Evolutionary conservation across 2,329 filamentous ascomycete genomes (phyloP), one percentile per base, ranked within the genome.

Genomic region (Curvularia hawaiiensis): DNA sequence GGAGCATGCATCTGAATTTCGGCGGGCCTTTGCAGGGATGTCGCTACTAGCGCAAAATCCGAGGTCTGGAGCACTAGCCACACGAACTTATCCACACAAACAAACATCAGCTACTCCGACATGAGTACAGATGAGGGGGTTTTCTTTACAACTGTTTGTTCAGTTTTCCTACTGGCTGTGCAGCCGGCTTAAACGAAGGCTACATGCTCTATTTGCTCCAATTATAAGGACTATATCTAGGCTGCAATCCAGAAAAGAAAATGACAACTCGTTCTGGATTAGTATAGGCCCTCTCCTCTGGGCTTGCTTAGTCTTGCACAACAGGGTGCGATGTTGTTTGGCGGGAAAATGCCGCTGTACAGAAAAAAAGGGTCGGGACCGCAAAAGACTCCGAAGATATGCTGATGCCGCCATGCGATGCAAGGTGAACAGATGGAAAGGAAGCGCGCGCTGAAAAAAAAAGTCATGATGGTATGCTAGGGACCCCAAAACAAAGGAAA

Each of bases 21-120:
- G 59, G 56, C 63, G 58, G 59, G 59, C 56, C 49, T 60, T 40
- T 54, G 35, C 61, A 63, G 59, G 62, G 64, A 55, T 63, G 0
- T 3, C 18, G 46, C 16, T 9, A 50, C 59, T 62, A 65, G 58
- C n/a, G 31, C 44, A 22, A 31, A 52, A 33, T 46, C 31, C 28
- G 38, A 39, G 39, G 47, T 24, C 24, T 50, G 33, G 35, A 40
- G 10, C 44, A 31, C 28, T 16, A 28, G 28, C 28, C 41, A 28
- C 45, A 48, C n/a, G 4, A n/a, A 16, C 24, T 30, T 39, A 20
- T 52, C 47, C 26, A 56, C n/a, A 41, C 45, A 39, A 9, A 43
- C 48, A 45, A 55, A 54, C 54, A 35, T 58, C 54, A 50, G 38
- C 49, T 18, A 54, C 40, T 41, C 24, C n/a, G 20, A 28, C 22